phyloP scores from a whole-genome alignment of 2,329 filamentous ascomycete species.

The Colletotrichum sp. region DNA sequence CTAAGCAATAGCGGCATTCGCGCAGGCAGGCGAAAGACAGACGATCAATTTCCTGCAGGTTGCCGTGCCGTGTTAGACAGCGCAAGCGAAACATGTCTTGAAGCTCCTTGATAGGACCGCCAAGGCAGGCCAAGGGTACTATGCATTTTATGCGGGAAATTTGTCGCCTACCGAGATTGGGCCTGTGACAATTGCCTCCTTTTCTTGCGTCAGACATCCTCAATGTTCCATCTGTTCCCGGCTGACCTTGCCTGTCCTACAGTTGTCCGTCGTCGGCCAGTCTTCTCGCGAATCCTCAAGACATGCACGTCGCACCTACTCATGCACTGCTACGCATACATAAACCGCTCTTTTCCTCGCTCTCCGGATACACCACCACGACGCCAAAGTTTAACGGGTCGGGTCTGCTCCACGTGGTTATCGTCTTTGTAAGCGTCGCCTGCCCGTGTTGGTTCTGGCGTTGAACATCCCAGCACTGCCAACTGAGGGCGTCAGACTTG shows the following conservation, averaged over 20 bases:
- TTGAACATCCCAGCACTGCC: background rate
- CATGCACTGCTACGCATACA: conserved; percentile 15
- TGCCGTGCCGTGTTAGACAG: conserved; percentile 8
- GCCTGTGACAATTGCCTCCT: conserved; percentile 2
- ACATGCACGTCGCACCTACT: conserved; percentile 4
- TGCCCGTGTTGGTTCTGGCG: background rate
- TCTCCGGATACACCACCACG: background rate
- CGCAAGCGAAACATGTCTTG: conserved; percentile 20
- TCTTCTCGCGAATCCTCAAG: background rate
- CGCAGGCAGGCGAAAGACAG: background rate
- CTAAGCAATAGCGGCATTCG: background rate
- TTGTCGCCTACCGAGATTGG: conserved; percentile 18
- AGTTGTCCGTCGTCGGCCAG: background rate
- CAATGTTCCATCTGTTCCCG: background rate
- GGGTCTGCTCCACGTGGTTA: background rate
- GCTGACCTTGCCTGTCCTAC: conserved; percentile 7
- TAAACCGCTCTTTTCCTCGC: conserved; percentile 1
- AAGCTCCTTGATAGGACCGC: conserved; percentile 21
- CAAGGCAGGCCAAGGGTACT: conserved; percentile 10
- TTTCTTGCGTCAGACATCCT: background rate
- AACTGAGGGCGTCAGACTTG: background rate
- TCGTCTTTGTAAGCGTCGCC: background rate
- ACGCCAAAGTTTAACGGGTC: background rate
- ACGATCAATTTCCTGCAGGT: conserved; percentile 16
- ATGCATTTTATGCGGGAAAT: conserved; percentile 20